Conservation (phyloP, 2,329 filamentous ascomycete species). For the Fusarium duplospermum region DNA sequence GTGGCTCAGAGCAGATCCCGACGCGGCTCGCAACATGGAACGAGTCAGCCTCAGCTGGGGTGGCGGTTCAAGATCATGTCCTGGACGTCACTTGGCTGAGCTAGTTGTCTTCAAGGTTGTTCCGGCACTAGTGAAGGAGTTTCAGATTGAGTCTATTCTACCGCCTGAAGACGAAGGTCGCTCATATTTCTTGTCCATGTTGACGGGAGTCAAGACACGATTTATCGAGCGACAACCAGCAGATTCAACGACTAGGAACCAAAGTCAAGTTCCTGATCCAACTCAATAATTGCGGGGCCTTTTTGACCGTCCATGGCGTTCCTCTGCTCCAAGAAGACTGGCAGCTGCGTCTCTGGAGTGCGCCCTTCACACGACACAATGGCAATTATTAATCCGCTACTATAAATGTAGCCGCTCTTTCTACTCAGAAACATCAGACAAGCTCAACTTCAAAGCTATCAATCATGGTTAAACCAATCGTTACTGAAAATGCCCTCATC, state of each 20-base stretch:
- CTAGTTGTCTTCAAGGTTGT: slow-evolving; percentile 60
- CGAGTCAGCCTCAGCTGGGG: slow-evolving; percentile 64
- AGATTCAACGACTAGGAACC: accelerated
- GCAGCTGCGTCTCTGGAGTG: not conserved
- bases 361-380: slow-evolving; percentile 36
- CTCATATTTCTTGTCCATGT: slow-evolving; percentile 65
- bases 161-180: slow-evolving; percentile 54
- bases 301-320: not conserved
- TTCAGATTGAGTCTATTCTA: slow-evolving; percentile 56
- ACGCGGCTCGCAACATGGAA: slow-evolving; percentile 55
- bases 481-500: slow-evolving; percentile 43
- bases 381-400: slow-evolving; percentile 22
- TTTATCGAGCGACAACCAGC: slow-evolving; percentile 46
- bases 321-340: not conserved
- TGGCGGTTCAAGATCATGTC: slow-evolving; percentile 62
- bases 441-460: not conserved
- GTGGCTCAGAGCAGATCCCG: slow-evolving; percentile 55
- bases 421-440: accelerated
- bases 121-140: slow-evolving; percentile 55
- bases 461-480: slow-evolving; percentile 36
- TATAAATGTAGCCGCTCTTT: slow-evolving; percentile 9
- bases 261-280: too few relatives aligned
- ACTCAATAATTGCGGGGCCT: too few relatives aligned
- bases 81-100: slow-evolving; percentile 63
- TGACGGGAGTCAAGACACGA: slow-evolving; percentile 58